phyloP scores from a whole-genome alignment of 148 eudicot genomes.

The Cornus controversa region DNA sequence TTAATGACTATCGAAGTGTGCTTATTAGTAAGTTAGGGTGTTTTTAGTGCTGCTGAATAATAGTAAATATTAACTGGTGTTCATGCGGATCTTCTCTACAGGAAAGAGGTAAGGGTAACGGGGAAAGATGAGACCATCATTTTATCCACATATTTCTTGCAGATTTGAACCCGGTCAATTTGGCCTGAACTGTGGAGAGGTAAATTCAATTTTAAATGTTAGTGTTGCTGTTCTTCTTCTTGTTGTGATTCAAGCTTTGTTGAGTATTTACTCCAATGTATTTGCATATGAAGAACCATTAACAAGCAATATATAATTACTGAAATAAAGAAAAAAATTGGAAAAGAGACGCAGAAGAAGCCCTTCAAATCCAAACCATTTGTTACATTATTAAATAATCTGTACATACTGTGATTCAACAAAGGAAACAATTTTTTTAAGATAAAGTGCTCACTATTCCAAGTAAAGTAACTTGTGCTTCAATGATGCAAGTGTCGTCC shows the following conservation, averaged over 20 bases:
- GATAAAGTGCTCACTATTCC: slow-evolving; percentile 7
- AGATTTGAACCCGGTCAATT: slow-evolving; percentile 27
- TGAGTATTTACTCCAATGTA: no score
- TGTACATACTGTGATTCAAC: background rate
- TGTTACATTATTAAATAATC: no score
- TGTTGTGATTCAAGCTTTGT: no score
- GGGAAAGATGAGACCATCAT: slow-evolving; percentile 44
- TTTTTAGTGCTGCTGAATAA: background rate
- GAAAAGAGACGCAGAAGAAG: no score
- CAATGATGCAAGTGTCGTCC: background rate
- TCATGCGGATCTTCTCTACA: slow-evolving; percentile 27
- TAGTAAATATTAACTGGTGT: background rate
- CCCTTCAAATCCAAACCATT: no score
- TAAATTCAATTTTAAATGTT: background rate
- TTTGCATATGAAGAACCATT: no score
- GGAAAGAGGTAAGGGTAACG: slow-evolving; percentile 62
- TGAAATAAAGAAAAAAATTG: no score
- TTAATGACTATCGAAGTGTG: background rate
- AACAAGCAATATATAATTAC: no score
- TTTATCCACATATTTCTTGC: slow-evolving; percentile 61
- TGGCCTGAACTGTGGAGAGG: background rate
- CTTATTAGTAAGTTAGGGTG: background rate
- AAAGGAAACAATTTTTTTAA: background rate
- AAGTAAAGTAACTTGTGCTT: slow-evolving; percentile 8
- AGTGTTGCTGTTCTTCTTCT: no score